Base-by-base conservation (phyloP, 495 filamentous ascomycete genomes). In the Cenococcum geophilum region DNA sequence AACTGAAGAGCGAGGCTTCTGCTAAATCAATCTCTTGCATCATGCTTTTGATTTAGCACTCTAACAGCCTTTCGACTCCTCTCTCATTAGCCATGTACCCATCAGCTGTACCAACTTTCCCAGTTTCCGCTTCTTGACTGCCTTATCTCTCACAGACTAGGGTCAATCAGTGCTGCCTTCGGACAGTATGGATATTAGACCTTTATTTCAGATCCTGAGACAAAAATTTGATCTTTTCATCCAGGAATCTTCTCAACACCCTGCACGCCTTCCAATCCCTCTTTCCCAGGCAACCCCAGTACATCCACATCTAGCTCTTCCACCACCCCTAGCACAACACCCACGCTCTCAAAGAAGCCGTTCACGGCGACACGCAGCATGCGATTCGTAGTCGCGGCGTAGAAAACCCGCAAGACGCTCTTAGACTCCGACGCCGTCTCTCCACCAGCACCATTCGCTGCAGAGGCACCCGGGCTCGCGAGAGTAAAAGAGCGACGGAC, bases 351-450 rank as follows among this genome's bases (percentile, higher is more conserved):
- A 79, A 97, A 90, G 70, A 96, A 96, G n/a, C 92, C 91, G 75
- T 98, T 98, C 64, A 96, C 92, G 14, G 93, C 90, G 10, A 98
- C 93, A 16, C 93, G 85, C 63, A 98, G 80, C 95, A 97, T 97
- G 59, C 93, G 85, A 64, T 95, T 93, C 16, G 93, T 97, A 0
- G 90, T 91, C 0, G 93, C 93, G 51, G 80, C 82, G 76, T 97
- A 98, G 54, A 87, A 82, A 10, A 86, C 86, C 40, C 80, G 76
- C 48, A 98, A 78, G 5, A 91, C 76, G 4, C 79, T 83, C 55
- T 79, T 75, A 36, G 54, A 34, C 10, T 48, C 37, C 5, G 9
- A 76, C 74, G 14, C 75, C 70, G 1, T 67, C 32, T 49, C 70
- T 3, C 27, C 27, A 3, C 27, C 27, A 2, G 27, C 27, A 32